Conservation (phyloP, 2,329 filamentous ascomycete genomes). For the Chaetomium strumarium region DNA sequence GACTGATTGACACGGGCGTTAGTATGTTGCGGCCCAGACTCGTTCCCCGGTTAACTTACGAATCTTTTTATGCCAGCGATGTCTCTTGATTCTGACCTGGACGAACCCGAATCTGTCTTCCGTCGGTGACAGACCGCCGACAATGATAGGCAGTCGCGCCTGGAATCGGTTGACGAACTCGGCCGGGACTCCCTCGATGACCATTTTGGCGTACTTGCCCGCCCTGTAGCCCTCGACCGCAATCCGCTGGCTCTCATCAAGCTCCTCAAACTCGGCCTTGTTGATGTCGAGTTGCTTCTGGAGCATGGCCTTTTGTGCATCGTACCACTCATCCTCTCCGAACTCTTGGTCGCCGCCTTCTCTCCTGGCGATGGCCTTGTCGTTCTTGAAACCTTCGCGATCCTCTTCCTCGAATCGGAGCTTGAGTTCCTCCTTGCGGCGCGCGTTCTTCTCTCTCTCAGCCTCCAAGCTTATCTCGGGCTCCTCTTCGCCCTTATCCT, state of each 20-base stretch:
- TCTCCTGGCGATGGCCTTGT: constrained; percentile 70
- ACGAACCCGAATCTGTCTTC: constrained; percentile 95
- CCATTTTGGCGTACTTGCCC: constrained; percentile 87
- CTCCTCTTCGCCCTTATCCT: constrained; percentile 38
- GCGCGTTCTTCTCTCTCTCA: constrained; percentile 86
- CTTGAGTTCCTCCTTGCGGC: constrained; percentile 89
- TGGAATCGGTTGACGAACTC: constrained; percentile 85
- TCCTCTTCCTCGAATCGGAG: constrained; percentile 96
- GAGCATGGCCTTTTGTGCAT: constrained; percentile 87
- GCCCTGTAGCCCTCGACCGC: constrained; percentile 87
- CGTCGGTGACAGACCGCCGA: constrained; percentile 87
- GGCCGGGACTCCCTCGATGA: constrained; percentile 80
- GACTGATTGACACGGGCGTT: constrained; percentile 36
- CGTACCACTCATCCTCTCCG: constrained; percentile 98
- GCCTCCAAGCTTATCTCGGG: constrained; percentile 60
- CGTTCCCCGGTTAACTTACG: constrained; percentile 15
- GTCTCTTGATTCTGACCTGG: constrained; percentile 92
- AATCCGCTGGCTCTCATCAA: constrained; percentile 77
- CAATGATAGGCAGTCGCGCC: constrained; percentile 73
- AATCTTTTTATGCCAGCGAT: constrained; percentile 99
- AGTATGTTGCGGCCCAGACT: not conserved
- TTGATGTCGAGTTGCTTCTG: constrained; percentile 98
- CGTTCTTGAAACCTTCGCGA: constrained; percentile 88
- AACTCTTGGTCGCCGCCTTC: constrained; percentile 74
- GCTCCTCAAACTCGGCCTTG: constrained; percentile 79